Evolutionary conservation across 2,329 filamentous ascomycete species (phyloP).

Genomic region (Sporothrix curviconia): DNA sequence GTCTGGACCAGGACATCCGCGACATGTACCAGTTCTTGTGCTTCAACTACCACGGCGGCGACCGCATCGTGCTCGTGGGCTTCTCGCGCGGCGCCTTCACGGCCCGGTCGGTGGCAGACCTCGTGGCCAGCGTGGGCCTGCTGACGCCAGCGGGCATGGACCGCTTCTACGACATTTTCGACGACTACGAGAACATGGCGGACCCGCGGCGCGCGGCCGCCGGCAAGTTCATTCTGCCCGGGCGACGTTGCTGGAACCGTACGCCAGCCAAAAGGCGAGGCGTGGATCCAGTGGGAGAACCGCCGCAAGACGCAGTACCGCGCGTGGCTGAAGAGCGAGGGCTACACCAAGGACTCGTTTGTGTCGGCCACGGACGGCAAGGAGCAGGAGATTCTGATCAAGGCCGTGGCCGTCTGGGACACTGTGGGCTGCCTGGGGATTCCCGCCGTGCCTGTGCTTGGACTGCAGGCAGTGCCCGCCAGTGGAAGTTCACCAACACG

Average conservation of each 20-base stretch:
- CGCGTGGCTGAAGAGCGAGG: slow-evolving; percentile 28
- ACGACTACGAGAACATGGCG: slow-evolving; percentile 32
- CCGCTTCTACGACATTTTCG: slow-evolving; percentile 36
- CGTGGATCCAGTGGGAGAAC: slow-evolving; percentile 29
- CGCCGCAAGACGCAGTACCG: slow-evolving; percentile 31
- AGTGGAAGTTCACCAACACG: slow-evolving; percentile 36
- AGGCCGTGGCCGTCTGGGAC: slow-evolving; percentile 44
- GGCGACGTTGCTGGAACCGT: slow-evolving; percentile 20
- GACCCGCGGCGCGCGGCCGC: slow-evolving; percentile 18
- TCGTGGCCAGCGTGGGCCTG: slow-evolving; percentile 34
- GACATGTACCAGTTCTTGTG: slow-evolving; percentile 34
- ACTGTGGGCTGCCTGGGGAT: slow-evolving; percentile 42
- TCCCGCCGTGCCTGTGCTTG: slow-evolving; percentile 34
- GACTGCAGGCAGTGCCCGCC: slow-evolving; percentile 30
- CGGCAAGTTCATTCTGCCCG: slow-evolving; percentile 22
- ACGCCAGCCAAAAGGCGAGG: slow-evolving; percentile 23
- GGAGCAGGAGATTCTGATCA: slow-evolving; percentile 32
- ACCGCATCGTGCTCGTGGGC: slow-evolving; percentile 32
- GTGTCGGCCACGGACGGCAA: slow-evolving; percentile 22
- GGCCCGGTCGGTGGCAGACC: slow-evolving; percentile 33
- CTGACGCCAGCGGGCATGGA: slow-evolving; percentile 37
- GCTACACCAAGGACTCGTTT: slow-evolving; percentile 31
- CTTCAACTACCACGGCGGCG: slow-evolving; percentile 32
- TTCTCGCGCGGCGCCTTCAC: slow-evolving; percentile 37
- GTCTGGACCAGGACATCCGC: slow-evolving; percentile 29